These are phyloP conservation scores for Globisporangium camurandrum DNA, from an alignment of 352 stramenopile genomes.

Conservation along the genomic window DNA sequence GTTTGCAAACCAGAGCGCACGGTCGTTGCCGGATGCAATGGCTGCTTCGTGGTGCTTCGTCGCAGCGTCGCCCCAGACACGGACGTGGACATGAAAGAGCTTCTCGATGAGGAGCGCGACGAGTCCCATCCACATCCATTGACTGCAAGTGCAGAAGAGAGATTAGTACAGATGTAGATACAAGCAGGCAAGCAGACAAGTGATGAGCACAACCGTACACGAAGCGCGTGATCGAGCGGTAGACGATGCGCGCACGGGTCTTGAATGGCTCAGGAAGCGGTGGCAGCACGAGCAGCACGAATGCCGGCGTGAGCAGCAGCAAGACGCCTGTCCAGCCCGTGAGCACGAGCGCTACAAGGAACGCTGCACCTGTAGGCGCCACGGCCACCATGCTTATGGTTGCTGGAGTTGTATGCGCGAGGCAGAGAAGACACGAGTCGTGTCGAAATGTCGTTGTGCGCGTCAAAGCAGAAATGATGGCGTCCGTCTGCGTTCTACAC, in stretches of 20 bases:
- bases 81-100: constrained; percentile 49
- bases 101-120: constrained; percentile 61
- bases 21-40: constrained; percentile 32
- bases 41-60: constrained; percentile 43
- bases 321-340: constrained; percentile 50
- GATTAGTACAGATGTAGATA: no score
- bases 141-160: constrained; percentile 18
- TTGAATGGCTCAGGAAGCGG: constrained; percentile 13
- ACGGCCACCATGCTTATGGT: constrained; percentile 11
- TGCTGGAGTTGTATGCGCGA: neutral
- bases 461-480: neutral
- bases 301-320: constrained; percentile 47
- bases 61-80: constrained; percentile 46
- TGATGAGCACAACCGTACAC: constrained; percentile 22
- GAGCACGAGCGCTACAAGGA: constrained; percentile 39
- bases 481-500: neutral
- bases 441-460: neutral
- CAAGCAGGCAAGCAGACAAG: neutral
- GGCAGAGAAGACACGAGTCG: neutral
- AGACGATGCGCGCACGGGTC: constrained; percentile 22
- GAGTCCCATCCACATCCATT: constrained; percentile 76
- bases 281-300: constrained; percentile 33
- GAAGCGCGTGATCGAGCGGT: constrained; percentile 45
- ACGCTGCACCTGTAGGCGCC: constrained; percentile 31
- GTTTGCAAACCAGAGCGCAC: constrained; percentile 69